Evolutionary conservation across 331 rosid species (phyloP).

Genomic region (Cydonia oblonga): DNA sequence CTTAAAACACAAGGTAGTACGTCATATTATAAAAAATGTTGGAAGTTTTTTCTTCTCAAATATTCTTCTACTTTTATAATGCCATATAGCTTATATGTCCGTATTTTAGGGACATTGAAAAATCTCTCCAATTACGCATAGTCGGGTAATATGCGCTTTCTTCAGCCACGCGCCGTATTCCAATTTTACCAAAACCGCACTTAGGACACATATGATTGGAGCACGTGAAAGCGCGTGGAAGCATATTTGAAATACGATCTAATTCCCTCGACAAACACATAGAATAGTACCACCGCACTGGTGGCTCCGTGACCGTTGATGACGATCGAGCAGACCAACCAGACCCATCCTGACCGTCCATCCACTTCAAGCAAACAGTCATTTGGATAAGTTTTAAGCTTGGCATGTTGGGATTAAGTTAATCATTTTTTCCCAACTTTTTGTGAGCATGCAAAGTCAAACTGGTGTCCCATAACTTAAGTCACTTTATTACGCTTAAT

Average conservation of each 20-base stretch:
- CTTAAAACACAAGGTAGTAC: fast-evolving
- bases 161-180: slow-evolving; percentile 27
- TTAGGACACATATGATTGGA: slow-evolving; percentile 37
- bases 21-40: too few species aligned
- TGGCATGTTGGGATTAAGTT: neutral
- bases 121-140: fast-evolving
- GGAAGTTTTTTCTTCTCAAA: too few species aligned
- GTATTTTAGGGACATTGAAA: fast-evolving
- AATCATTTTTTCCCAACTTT: neutral
- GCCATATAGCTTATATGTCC: fast-evolving
- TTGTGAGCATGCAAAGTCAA: neutral
- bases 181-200: slow-evolving; percentile 23
- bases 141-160: neutral
- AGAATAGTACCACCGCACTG: neutral
- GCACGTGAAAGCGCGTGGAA: slow-evolving; percentile 51
- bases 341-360: slow-evolving; percentile 31
- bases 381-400: neutral
- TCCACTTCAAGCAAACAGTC: neutral
- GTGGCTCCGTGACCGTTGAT: neutral
- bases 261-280: neutral
- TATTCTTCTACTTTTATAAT: too few species aligned
- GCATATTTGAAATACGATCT: slow-evolving; percentile 1
- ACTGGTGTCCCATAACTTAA: neutral
- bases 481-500: neutral
- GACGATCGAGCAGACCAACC: neutral